Percentiles rank a stretch among this genome's conserved stretches.
Conservation (phyloP, 2,329 filamentous ascomycete species). For the Scopulariopsis brevicaulis region DNA sequence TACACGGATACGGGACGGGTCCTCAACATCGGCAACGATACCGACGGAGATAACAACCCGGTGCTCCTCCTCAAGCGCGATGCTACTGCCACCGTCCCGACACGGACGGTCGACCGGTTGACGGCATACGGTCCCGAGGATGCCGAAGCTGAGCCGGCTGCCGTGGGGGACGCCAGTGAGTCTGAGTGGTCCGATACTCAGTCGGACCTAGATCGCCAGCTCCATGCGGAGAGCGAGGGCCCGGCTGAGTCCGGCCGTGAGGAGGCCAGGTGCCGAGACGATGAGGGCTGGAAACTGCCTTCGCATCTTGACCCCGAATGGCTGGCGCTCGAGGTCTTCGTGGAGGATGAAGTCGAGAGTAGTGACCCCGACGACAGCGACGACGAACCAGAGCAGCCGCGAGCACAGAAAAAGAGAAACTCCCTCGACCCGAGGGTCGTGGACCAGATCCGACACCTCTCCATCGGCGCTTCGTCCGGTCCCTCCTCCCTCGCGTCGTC, state of each 20-base stretch:
- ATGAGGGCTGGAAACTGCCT: conserved; percentile 46
- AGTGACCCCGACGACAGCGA: conserved; percentile 18
- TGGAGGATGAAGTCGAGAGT: conserved; percentile 27
- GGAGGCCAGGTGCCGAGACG: not conserved
- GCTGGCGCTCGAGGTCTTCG: conserved; percentile 81
- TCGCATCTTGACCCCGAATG: conserved; percentile 76
- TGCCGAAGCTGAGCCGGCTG: conserved; percentile 4
- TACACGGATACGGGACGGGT: conserved; percentile 87
- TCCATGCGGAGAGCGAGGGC: conserved; percentile 11
- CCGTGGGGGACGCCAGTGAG: conserved; percentile 5
- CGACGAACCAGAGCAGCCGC: conserved; percentile 10
- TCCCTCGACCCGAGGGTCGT: conserved; percentile 25
- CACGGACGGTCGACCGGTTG: conserved; percentile 23
- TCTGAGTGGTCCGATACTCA: not conserved
- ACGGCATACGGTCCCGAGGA: conserved; percentile 20
- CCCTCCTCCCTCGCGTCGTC: not conserved
- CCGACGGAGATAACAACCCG: conserved; percentile 22
- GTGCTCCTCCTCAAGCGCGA: conserved; percentile 21
- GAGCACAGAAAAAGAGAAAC: conserved; percentile 6
- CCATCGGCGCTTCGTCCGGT: conserved; percentile 14
- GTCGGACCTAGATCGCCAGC: conserved; percentile 27
- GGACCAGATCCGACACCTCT: conserved; percentile 26
- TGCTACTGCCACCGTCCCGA: conserved; percentile 7
- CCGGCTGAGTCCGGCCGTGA: not conserved
- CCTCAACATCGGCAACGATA: conserved; percentile 56